A percentile compares a stretch with the other conserved stretches of the same genome.
Evolutionary conservation across 768 basidiomycete species (phyloP).

Genomic region (Rhizopogon vesiculosus): DNA sequence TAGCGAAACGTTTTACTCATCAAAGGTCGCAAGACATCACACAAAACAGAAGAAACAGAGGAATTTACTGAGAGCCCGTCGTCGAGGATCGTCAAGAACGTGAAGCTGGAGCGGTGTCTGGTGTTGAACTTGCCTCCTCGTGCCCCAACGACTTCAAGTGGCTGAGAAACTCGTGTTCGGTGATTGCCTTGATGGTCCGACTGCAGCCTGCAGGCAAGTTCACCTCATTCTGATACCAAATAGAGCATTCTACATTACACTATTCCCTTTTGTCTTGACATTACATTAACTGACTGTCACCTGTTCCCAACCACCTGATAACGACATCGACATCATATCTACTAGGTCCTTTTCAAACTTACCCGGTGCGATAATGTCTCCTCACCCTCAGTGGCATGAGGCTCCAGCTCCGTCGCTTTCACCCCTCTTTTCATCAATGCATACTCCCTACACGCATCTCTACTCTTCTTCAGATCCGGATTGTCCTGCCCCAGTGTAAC

Average conservation of each 20-base stretch:
- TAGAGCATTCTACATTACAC: slow-evolving; percentile 9
- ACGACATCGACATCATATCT: not conserved
- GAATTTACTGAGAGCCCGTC: slow-evolving; percentile 6
- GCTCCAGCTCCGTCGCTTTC: slow-evolving; percentile 56
- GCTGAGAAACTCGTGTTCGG: slow-evolving; percentile 32
- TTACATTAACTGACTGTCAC: slow-evolving; percentile 9
- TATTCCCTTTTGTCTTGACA: slow-evolving; percentile 8
- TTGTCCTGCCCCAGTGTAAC: slow-evolving; percentile 53
- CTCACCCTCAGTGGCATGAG: slow-evolving; percentile 51
- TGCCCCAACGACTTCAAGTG: slow-evolving; percentile 17
- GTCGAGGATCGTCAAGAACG: not conserved
- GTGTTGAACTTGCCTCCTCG: slow-evolving; percentile 21
- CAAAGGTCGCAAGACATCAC: slow-evolving; percentile 20
- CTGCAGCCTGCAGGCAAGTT: slow-evolving; percentile 3
- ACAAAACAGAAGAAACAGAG: slow-evolving; percentile 6
- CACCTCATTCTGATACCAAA: slow-evolving; percentile 3
- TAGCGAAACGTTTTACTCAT: slow-evolving; percentile 19
- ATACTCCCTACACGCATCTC: slow-evolving; percentile 65
- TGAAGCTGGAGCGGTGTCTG: slow-evolving; percentile 4
- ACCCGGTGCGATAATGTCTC: slow-evolving; percentile 40
- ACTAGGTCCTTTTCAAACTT: not conserved
- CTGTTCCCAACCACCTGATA: slow-evolving; percentile 5
- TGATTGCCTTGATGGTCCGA: slow-evolving; percentile 15
- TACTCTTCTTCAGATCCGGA: slow-evolving; percentile 49
- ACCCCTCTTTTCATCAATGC: slow-evolving; percentile 59